Base-by-base conservation (phyloP, 148 eudicot genomes). In the Linanthus parryae region DNA sequence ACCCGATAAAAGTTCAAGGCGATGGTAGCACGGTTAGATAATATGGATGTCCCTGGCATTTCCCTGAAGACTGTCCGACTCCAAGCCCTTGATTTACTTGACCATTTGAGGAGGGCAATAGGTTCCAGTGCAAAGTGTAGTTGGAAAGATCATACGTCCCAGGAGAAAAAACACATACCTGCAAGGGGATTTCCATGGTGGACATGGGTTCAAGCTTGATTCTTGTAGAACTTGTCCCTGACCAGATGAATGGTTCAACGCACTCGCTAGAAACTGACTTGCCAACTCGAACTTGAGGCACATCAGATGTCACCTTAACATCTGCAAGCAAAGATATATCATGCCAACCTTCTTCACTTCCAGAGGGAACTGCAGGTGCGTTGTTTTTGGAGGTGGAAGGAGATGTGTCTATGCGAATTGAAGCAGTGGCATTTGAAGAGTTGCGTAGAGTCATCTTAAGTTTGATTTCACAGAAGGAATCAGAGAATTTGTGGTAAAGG, bases 121-220 rank as follows among this genome's bases (percentile, higher is more conserved):
- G 19, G 56, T 66, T 79, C 98, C 98, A 92, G 26, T 68, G 72
- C 54, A 92, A 59, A 4, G 67, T 44, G 65, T 84, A 87, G 62
- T 75, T 81, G 2, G 94, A 92, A 44, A 87, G 58, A 58, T 92
- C 98, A 39, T 79, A 87, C 10, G 79, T 79, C 26, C 98, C 98
- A 1, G 94, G 90, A 33, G 90, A 64, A 63, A 92, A 87, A 15
- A 82, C 90, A 27, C 76, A 75, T 43, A 92, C 52, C 56, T 77
- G 80, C 43, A 84, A 66, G 54, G 96, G 90, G 43, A 84, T 59
- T 72, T 79, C 80, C 7, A 63, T 47, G 12, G 85, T 75, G 51
- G 90, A 79, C 48, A 58, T 47, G 4, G 94, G 85, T 29, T 64
- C 78, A 31, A 92, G 66, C 43, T 73, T 50, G 46, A 84, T 24